Conservation (phyloP, 345 rosid genomes). For the Salix koriyanagi region DNA sequence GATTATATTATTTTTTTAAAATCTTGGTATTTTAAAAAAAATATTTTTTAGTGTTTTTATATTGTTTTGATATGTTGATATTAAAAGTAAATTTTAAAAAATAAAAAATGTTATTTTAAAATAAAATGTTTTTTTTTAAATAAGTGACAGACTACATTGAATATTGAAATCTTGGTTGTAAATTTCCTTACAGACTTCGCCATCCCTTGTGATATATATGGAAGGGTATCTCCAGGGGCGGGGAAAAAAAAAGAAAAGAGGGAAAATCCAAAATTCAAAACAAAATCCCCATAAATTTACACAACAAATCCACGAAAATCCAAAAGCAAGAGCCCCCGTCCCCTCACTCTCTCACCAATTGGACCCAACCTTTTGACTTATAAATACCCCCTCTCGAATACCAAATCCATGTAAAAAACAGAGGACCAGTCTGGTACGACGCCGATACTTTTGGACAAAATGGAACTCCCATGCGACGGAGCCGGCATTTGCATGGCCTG, state of each 20-base stretch:
- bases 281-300: background rate
- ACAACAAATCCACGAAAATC: background rate
- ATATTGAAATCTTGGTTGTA: background rate
- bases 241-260: background rate
- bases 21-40: no score
- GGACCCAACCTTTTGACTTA: background rate
- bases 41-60: no score
- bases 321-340: background rate
- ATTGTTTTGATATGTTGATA: no score
- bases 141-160: no score
- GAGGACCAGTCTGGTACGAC: slow-evolving; percentile 3
- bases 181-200: background rate
- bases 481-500: slow-evolving; percentile 72
- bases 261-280: background rate
- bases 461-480: slow-evolving; percentile 63
- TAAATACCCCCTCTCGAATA: background rate
- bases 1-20: no score
- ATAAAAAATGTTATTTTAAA: no score
- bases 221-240: background rate
- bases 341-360: background rate
- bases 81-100: no score
- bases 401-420: background rate
- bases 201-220: background rate
- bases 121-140: no score
- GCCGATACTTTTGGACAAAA: slow-evolving; percentile 23